Percentiles rank a stretch among this genome's conserved stretches.
Conservation (phyloP, 495 filamentous ascomycete genomes). For the Evansstolkia leycettana region DNA sequence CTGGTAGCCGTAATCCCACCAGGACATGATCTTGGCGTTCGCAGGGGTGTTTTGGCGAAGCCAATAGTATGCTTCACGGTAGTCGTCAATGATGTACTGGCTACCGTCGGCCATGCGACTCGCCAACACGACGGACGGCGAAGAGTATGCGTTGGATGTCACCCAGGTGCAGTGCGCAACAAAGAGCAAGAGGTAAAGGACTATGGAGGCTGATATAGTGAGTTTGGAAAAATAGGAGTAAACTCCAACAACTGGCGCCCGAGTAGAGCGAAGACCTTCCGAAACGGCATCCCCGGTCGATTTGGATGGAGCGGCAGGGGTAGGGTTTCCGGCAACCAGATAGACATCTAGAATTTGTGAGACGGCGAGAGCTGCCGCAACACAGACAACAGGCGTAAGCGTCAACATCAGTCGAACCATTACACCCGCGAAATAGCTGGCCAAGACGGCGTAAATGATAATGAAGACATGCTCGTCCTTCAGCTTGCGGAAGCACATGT, state of each 20-base stretch:
- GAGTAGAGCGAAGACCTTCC: constrained; percentile 56
- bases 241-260: constrained; percentile 67
- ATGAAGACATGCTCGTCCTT: constrained; percentile 97
- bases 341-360: constrained; percentile 89
- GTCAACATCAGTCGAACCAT: constrained; percentile 99
- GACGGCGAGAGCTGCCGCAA: constrained; percentile 78
- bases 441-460: constrained; percentile 87
- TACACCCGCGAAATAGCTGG: constrained; percentile 97
- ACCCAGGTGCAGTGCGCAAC: constrained; percentile 99
- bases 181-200: constrained; percentile 77
- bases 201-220: constrained; percentile 55
- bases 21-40: constrained; percentile 98
- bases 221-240: constrained; percentile 70
- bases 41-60: constrained; percentile 90
- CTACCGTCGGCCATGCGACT: constrained; percentile 87
- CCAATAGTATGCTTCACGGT: constrained; percentile 99
- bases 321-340: constrained; percentile 44
- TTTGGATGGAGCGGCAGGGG: constrained; percentile 32
- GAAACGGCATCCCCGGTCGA: constrained; percentile 34
- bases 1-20: constrained; percentile 99
- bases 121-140: constrained; percentile 92
- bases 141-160: constrained; percentile 96
- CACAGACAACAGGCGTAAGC: constrained; percentile 90
- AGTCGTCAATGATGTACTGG: constrained; percentile 98
- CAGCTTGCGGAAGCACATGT: constrained; percentile 90